These are phyloP conservation scores for Metarhizium brunneum DNA, from an alignment of 2,329 filamentous ascomycete species.

Conservation along the genomic window DNA sequence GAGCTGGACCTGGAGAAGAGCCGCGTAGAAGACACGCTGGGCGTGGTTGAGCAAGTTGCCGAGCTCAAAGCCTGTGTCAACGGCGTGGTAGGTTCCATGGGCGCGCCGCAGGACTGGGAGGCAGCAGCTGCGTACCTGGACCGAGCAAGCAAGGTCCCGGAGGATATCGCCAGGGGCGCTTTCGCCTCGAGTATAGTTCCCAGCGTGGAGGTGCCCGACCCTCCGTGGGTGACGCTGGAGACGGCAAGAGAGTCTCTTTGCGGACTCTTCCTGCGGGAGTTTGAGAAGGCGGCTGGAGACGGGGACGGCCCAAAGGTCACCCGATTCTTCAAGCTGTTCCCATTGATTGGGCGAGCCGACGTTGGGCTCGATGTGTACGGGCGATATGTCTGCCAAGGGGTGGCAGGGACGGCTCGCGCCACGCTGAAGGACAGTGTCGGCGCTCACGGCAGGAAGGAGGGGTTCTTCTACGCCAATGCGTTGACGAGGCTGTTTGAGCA, in stretches of 20 bases:
- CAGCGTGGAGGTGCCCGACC: slow-evolving; percentile 88
- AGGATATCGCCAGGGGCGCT: slow-evolving; percentile 67
- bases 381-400: slow-evolving; percentile 89
- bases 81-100: slow-evolving; percentile 92
- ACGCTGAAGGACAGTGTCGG: slow-evolving; percentile 64
- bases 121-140: slow-evolving; percentile 85
- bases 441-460: slow-evolving; percentile 47
- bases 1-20: slow-evolving; percentile 84
- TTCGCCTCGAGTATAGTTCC: slow-evolving; percentile 92
- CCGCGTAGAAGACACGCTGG: slow-evolving; percentile 79
- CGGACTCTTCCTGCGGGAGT: slow-evolving; percentile 83
- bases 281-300: slow-evolving; percentile 81
- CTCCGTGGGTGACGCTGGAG: slow-evolving; percentile 78
- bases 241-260: slow-evolving; percentile 84
- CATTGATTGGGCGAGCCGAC: slow-evolving; percentile 79
- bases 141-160: slow-evolving; percentile 71
- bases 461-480: slow-evolving; percentile 84
- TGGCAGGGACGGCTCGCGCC: slow-evolving; percentile 71
- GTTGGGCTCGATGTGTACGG: slow-evolving; percentile 93
- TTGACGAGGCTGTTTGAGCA: slow-evolving; percentile 93
- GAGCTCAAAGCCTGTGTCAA: slow-evolving; percentile 96
- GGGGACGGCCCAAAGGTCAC: slow-evolving; percentile 86
- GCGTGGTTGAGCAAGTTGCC: slow-evolving; percentile 89
- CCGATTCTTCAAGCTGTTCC: slow-evolving; percentile 96
- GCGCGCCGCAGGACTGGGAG: slow-evolving; percentile 97